A percentile compares a stretch with the other conserved stretches of the same genome.
phyloP scores from a whole-genome alignment of 192 early-diverging fungal species.

The Mortierella alpina region DNA sequence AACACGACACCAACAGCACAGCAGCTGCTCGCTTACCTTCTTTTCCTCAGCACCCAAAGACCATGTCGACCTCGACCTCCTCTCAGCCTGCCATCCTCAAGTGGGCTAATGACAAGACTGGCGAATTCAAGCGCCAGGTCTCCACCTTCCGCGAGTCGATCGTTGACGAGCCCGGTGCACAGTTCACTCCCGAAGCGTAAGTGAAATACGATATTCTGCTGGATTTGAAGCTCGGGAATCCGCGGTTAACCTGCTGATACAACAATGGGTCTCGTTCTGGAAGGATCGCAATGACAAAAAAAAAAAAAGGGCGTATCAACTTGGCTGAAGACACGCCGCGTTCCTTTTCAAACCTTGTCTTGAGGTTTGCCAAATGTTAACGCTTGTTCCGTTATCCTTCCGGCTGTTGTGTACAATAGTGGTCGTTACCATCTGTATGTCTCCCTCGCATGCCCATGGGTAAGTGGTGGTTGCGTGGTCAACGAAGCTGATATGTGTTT shows the following conservation, averaged over 20 bases:
- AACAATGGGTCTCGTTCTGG: background rate
- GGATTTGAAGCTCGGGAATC: background rate
- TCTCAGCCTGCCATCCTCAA: constrained; percentile 59
- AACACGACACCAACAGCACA: background rate
- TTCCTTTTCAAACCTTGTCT: background rate
- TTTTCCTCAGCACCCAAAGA: constrained; percentile 5
- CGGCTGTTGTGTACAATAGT: constrained; percentile 15
- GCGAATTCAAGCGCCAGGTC: constrained; percentile 83
- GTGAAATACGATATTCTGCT: background rate
- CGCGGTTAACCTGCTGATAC: background rate
- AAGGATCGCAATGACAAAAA: too few relatives aligned
- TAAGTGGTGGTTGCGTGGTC: constrained; percentile 5
- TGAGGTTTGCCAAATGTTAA: background rate
- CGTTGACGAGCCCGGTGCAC: constrained; percentile 61
- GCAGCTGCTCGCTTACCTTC: background rate
- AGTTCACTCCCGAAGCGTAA: constrained; percentile 80
- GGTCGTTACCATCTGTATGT: constrained; percentile 47
- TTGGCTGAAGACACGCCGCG: background rate
- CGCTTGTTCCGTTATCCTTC: background rate
- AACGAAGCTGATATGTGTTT: background rate
- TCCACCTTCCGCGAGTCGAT: constrained; percentile 78
- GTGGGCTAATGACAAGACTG: constrained; percentile 75
- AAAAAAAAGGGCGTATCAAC: too few relatives aligned
- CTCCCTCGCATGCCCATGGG: constrained; percentile 43
- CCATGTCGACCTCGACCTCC: constrained; percentile 23